A percentile compares a stretch with the other conserved stretches of the same genome.
These are phyloP conservation scores for Xeromyces bisporus DNA, from an alignment of 495 filamentous ascomycete genomes.

Conservation along the genomic window DNA sequence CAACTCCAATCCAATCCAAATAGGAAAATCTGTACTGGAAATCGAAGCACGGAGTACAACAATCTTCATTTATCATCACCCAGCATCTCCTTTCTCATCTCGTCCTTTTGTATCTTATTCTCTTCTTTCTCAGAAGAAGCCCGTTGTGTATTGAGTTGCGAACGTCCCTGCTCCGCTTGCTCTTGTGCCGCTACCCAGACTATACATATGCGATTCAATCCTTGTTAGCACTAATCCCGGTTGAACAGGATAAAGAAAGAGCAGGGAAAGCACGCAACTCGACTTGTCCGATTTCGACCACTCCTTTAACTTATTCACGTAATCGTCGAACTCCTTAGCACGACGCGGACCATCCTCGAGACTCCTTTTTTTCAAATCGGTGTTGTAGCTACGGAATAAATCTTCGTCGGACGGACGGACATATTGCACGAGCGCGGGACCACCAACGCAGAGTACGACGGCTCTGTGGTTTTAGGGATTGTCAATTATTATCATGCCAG, in stretches of 20 bases:
- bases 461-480: constrained; percentile 41
- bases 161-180: constrained; percentile 34
- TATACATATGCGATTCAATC: constrained; percentile 24
- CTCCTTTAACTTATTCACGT: constrained; percentile 65
- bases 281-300: constrained; percentile 84
- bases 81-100: constrained; percentile 36
- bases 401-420: constrained; percentile 81
- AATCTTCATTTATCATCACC: too few species aligned
- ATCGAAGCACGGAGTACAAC: too few species aligned
- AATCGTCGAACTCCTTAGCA: constrained; percentile 76
- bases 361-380: constrained; percentile 73
- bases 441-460: constrained; percentile 53
- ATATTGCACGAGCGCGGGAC: constrained; percentile 66
- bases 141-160: constrained; percentile 27
- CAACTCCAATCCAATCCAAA: too few species aligned
- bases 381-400: constrained; percentile 82
- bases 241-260: constrained; percentile 5
- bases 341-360: constrained; percentile 53
- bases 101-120: constrained; percentile 33
- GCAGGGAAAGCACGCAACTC: constrained; percentile 30
- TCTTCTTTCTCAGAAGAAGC: constrained; percentile 33
- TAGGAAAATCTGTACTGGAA: too few species aligned
- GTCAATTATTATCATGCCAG: background rate
- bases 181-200: constrained; percentile 63
- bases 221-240: too few species aligned